Conservation (phyloP, 192 early-diverging fungal species). For the Jimgerdemannia flammicorona region DNA sequence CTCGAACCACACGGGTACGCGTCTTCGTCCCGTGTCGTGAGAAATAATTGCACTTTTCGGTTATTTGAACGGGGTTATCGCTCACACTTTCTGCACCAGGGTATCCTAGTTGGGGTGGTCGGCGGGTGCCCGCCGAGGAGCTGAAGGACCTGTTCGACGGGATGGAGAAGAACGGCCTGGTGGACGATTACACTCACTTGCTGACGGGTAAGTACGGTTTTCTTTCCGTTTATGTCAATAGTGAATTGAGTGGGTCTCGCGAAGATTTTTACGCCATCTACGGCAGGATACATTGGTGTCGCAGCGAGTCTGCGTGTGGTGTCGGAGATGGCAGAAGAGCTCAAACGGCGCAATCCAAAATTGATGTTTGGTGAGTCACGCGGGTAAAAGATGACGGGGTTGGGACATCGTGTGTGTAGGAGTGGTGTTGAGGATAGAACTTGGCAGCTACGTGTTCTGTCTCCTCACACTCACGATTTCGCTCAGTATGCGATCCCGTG, state of each 20-base stretch:
- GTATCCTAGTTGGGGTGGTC: slow-evolving; percentile 73
- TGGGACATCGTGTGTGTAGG: not conserved
- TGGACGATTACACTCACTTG: slow-evolving; percentile 71
- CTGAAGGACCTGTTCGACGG: slow-evolving; percentile 70
- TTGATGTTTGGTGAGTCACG: slow-evolving; percentile 46
- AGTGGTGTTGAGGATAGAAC: not conserved
- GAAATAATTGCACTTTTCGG: too few relatives aligned
- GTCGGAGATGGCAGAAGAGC: slow-evolving; percentile 44
- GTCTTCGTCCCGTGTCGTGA: not conserved
- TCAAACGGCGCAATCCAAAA: slow-evolving; percentile 45
- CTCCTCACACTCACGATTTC: not conserved
- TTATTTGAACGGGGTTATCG: too few relatives aligned
- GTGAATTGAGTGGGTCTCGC: not conserved
- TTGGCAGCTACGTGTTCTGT: not conserved
- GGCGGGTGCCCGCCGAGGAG: slow-evolving; percentile 57
- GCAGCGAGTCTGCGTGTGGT: slow-evolving; percentile 58
- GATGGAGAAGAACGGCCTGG: slow-evolving; percentile 67
- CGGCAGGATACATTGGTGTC: slow-evolving; percentile 80
- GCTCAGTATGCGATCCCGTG: slow-evolving; percentile 79
- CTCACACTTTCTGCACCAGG: slow-evolving; percentile 30
- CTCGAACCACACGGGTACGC: slow-evolving; percentile 84
- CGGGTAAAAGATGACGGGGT: not conserved
- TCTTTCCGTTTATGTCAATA: too few relatives aligned
- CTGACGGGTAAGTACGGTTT: slow-evolving; percentile 58
- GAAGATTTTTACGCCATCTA: not conserved